phyloP scores from a whole-genome alignment of 257 asterid species.

The Echites panduratus region DNA sequence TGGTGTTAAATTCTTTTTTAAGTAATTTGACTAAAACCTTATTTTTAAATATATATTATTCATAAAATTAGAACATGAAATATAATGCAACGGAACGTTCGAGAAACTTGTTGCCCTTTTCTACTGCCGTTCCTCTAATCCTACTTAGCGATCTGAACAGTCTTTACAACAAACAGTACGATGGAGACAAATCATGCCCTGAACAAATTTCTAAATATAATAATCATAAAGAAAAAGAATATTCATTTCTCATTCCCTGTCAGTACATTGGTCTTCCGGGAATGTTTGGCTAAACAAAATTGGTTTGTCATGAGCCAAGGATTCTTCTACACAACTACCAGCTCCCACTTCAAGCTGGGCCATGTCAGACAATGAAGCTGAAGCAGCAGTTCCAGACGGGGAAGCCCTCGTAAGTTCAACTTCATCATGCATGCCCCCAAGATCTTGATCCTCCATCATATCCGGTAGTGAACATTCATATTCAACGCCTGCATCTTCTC shows the following conservation, averaged over 20 bases:
- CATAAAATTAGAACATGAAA: too few species aligned
- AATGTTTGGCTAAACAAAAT: not conserved
- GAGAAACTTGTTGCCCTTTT: not conserved
- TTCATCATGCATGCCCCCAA: conserved; percentile 19
- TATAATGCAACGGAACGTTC: too few species aligned
- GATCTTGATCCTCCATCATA: conserved; percentile 18
- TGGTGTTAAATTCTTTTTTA: too few species aligned
- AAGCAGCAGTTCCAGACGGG: conserved; percentile 11
- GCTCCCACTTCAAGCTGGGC: not conserved
- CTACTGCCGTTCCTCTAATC: not conserved
- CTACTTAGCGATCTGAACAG: not conserved
- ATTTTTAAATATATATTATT: too few species aligned
- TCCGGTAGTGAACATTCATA: conserved; percentile 10
- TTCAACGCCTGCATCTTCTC: conserved; percentile 11
- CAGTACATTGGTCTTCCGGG: conserved; percentile 2
- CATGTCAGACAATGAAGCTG: conserved; percentile 6
- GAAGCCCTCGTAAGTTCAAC: conserved; percentile 15
- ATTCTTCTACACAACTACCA: conserved; percentile 10
- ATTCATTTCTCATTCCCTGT: conserved; percentile 1
- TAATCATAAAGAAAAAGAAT: not conserved
- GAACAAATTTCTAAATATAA: not conserved
- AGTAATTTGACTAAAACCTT: too few species aligned
- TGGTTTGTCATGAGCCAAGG: not conserved
- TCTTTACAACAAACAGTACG: not conserved
- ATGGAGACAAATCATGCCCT: not conserved